Base-by-base conservation (phyloP, 2,329 filamentous ascomycete genomes). In the Thyridium curvatum region DNA sequence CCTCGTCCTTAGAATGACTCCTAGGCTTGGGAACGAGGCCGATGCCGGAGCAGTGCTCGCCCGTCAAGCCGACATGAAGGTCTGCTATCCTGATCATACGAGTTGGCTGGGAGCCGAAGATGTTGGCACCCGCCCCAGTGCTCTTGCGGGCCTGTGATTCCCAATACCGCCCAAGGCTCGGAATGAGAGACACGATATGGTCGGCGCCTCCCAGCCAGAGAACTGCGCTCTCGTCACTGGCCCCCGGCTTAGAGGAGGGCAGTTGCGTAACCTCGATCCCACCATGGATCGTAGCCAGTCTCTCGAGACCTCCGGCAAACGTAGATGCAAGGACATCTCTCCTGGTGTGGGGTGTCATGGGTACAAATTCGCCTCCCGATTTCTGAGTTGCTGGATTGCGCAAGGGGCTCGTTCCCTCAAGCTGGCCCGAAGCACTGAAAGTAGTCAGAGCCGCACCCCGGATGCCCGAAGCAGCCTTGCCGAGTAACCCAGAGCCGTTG, bases 341-440 rank as follows among this genome's bases (percentile, higher is more conserved):
- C 30, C 77, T 65, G 9, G 74, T 77, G 44, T 79, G 75, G 1
- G 78, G 78, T 2, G 78, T 82, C 76, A 82, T 78, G 9, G 78
- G 78, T 9, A 74, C 74, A 45, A 82, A 80, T 29, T 77, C 77
- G 13, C 65, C 64, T 1, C 45, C 60, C 49, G 54, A 54, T 55
- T 61, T 61, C 37, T 62, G 62, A 9, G 59, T 54, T 5, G 51
- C 53, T 5, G 63, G 56, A 37, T 63, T 66, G n/a, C 75, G 70
- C 32, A 79, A 56, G 3, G 72, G 70, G 40, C 70, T 71, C 2
- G 74, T 77, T 15, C 77, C 76, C 43, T 83, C 79, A 2, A 83
- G 65, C 39, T 74, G 77, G 2, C 79, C 79, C 3, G 69, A 71
- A 1, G 71, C 64, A 41, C 68, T 75, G 47, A 82, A 83, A 8